phyloP scores from a whole-genome alignment of 805 yeast species.

The Saccharomyces cerevisiae region DNA sequence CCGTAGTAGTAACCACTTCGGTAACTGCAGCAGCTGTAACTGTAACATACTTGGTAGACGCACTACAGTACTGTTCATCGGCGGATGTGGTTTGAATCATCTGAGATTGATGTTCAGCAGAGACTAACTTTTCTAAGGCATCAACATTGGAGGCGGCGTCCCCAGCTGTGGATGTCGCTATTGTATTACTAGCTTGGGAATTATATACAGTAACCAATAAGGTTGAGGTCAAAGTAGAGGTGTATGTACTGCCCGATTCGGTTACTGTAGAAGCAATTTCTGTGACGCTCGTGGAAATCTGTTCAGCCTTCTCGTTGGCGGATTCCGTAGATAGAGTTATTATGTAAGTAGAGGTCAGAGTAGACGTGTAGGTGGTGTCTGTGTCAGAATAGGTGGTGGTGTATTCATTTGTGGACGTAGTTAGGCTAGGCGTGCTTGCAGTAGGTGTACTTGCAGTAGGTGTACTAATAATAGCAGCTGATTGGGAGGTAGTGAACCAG shows the following conservation, averaged over 20 bases:
- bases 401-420: background rate
- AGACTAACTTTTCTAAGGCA: slow-evolving; percentile 1
- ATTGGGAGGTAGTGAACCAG: slow-evolving; percentile 12
- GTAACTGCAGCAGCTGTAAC: slow-evolving; percentile 14
- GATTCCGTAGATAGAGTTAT: slow-evolving; percentile 12
- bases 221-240: slow-evolving; percentile 16
- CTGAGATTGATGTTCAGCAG: background rate
- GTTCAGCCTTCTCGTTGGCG: slow-evolving; percentile 7
- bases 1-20: slow-evolving; percentile 11
- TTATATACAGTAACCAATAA: slow-evolving; percentile 2
- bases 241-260: background rate
- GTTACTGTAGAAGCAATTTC: background rate
- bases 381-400: slow-evolving; percentile 3
- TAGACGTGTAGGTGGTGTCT: slow-evolving; percentile 13
- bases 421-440: slow-evolving; percentile 3
- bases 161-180: slow-evolving; percentile 1
- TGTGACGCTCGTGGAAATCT: slow-evolving; percentile 6
- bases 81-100: background rate
- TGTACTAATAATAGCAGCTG: slow-evolving; percentile 10
- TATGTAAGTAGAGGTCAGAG: slow-evolving; percentile 16
- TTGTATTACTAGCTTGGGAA: slow-evolving; percentile 11
- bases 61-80: slow-evolving; percentile 1
- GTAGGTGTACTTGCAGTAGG: slow-evolving; percentile 8
- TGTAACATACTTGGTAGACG: slow-evolving; percentile 11
- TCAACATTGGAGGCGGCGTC: slow-evolving; percentile 4